Evolutionary conservation across 2,329 filamentous ascomycete species (phyloP), one percentile per base, ranked within the genome.

Genomic region (Fusarium guadeloupense): DNA sequence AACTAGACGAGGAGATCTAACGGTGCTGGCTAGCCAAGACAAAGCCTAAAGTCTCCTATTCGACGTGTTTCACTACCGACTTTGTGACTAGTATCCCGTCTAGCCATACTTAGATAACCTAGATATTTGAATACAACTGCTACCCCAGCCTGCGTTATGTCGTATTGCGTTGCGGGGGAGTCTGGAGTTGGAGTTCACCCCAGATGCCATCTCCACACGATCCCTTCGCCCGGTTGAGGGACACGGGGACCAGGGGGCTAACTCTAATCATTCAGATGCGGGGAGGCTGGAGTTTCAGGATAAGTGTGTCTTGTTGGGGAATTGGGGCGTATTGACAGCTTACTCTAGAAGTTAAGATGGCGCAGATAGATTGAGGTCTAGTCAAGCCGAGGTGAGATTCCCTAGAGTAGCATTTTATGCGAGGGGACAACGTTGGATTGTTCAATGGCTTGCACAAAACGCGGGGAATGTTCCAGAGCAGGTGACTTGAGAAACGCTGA

Each of bases 161-260:
- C n/a, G 25, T 10, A 33, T 20, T 31, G 37, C n/a, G 17, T 52
- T 45, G 33, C 31, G 61, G 67, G 64, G 62, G 60, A 65, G 51
- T 23, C 34, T 34, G 56, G 54, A 62, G 64, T 68, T 68, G 57
- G 60, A 62, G 62, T 66, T 40, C 16, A 19, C 64, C 55, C 57
- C 62, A 56, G 55, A 52, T 51, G 23, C 19, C 40, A 69, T 68
- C 67, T 55, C 67, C 67, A 68, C 67, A 69, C 54, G 41, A 60
- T 67, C 67, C 67, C 47, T 69, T 69, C 65, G 63, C 54, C 67
- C 67, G 67, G 53, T 33, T 56, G 51, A 52, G 37, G 41, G 21
- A 46, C 30, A 55, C 50, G 39, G 34, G 33, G 23, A 21, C 35
- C 10, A 38, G 35, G 39, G 17, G 17, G n/a, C 14, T 23, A 26